Percentiles rank a stretch among this genome's conserved stretches.
Evolutionary conservation across 495 filamentous ascomycete species (phyloP).

Genomic region (Xanthoparmelia taractica): DNA sequence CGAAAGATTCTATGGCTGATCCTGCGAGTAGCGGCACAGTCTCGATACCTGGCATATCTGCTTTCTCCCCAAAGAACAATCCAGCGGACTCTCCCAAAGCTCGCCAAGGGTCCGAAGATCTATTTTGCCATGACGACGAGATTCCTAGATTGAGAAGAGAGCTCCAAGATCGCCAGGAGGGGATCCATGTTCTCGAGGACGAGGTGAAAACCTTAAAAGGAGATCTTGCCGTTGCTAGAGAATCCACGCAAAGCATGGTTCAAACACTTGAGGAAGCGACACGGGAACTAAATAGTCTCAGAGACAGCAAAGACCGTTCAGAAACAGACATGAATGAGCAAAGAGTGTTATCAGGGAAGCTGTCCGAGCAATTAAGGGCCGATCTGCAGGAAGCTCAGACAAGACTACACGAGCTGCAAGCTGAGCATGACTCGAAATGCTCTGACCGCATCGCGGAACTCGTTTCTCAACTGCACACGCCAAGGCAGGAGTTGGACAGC

Average conservation of each 20-base stretch:
- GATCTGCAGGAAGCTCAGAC: constrained; percentile 40
- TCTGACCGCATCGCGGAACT: constrained; percentile 38
- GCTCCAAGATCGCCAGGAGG: constrained; percentile 53
- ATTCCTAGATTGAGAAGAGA: constrained; percentile 57
- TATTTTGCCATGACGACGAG: constrained; percentile 83
- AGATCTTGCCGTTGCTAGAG: constrained; percentile 50
- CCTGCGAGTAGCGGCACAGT: constrained; percentile 16
- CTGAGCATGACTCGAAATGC: constrained; percentile 30
- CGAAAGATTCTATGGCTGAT: constrained; percentile 21
- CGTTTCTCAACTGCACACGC: constrained; percentile 41
- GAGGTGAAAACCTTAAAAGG: constrained; percentile 50
- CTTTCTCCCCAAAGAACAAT: constrained; percentile 45
- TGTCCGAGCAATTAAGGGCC: constrained; percentile 29
- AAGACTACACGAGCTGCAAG: constrained; percentile 16
- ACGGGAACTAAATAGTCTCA: constrained; percentile 49
- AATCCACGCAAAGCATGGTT: constrained; percentile 58
- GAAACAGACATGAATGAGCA: constrained; percentile 40
- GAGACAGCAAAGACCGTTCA: constrained; percentile 51
- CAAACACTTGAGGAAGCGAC: constrained; percentile 54
- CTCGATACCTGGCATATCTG: constrained; percentile 25
- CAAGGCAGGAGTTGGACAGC: constrained; percentile 46
- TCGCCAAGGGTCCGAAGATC: constrained; percentile 57
- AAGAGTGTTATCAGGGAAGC: constrained; percentile 17
- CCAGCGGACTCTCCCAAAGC: constrained; percentile 28
- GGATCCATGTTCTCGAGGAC: constrained; percentile 57